Evolutionary conservation across 768 basidiomycete genomes (phyloP).

Genomic region (Boletales sp.): DNA sequence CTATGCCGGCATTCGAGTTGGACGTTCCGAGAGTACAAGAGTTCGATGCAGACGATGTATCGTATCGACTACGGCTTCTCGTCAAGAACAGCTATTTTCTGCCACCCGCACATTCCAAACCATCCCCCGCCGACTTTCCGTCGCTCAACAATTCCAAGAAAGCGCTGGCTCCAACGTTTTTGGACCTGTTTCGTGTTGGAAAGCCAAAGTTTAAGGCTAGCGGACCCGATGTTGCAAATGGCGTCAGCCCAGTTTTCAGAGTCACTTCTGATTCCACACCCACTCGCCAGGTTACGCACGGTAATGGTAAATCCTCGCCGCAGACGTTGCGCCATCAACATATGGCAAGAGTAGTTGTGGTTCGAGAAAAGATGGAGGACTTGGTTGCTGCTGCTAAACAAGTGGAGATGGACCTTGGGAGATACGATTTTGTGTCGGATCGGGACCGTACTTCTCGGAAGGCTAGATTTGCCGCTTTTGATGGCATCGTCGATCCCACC

Average conservation of each 20-base stretch:
- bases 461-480: slow-evolving; percentile 35
- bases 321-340: slow-evolving; percentile 37
- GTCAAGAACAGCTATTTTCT: slow-evolving; percentile 88
- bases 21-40: slow-evolving; percentile 49
- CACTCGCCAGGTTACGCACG: slow-evolving; percentile 38
- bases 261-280: slow-evolving; percentile 64
- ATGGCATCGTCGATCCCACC: slow-evolving; percentile 77
- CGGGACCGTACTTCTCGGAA: slow-evolving; percentile 40
- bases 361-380: slow-evolving; percentile 78
- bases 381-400: slow-evolving; percentile 68
- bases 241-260: slow-evolving; percentile 47
- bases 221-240: slow-evolving; percentile 41
- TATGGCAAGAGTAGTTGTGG: slow-evolving; percentile 70
- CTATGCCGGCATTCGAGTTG: slow-evolving; percentile 45
- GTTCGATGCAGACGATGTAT: slow-evolving; percentile 73
- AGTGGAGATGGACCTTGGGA: slow-evolving; percentile 68
- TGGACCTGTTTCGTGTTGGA: slow-evolving; percentile 69
- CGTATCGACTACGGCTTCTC: slow-evolving; percentile 77
- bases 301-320: slow-evolving; percentile 35
- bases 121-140: slow-evolving; percentile 63
- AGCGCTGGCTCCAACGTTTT: slow-evolving; percentile 47
- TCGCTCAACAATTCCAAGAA: slow-evolving; percentile 37
- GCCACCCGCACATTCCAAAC: slow-evolving; percentile 84
- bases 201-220: slow-evolving; percentile 64
- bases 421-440: slow-evolving; percentile 46